Evolutionary conservation across 352 stramenopile species (phyloP).

Genomic region (Bremia lactucae): DNA sequence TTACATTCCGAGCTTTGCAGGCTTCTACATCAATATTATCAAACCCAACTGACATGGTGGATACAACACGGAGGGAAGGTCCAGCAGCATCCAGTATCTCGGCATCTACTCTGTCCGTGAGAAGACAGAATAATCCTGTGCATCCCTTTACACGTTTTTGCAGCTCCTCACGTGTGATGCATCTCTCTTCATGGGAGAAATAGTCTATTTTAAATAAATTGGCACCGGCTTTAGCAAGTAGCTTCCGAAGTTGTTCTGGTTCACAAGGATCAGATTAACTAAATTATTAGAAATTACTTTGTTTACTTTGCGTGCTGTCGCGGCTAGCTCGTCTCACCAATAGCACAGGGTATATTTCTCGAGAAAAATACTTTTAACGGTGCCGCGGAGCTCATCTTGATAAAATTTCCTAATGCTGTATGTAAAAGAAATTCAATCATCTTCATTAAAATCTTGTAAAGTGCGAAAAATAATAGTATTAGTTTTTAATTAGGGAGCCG

Average conservation of each 20-base stretch:
- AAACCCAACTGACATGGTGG: slow-evolving; percentile 84
- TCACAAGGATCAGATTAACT: not conserved
- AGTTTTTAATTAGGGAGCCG: too few relatives aligned
- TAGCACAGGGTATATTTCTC: not conserved
- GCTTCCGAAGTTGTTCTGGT: slow-evolving; percentile 15
- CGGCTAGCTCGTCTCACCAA: not conserved
- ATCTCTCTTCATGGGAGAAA: slow-evolving; percentile 21
- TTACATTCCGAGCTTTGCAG: slow-evolving; percentile 52
- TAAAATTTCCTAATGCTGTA: too few relatives aligned
- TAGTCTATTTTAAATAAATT: slow-evolving; percentile 16
- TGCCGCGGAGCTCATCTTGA: not conserved
- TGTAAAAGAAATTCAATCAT: too few relatives aligned
- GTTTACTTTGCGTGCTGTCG: too few relatives aligned
- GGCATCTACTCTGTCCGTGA: slow-evolving; percentile 63
- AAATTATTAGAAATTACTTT: not conserved
- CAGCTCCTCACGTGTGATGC: slow-evolving; percentile 37
- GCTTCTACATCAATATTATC: slow-evolving; percentile 86
- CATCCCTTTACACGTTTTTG: slow-evolving; percentile 35
- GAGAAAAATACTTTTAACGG: not conserved
- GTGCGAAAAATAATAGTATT: too few relatives aligned
- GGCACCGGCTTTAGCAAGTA: slow-evolving; percentile 6
- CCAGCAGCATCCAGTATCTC: slow-evolving; percentile 50
- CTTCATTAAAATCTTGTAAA: too few relatives aligned
- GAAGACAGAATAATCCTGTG: slow-evolving; percentile 48
- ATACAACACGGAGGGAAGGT: slow-evolving; percentile 50